Percentiles rank a stretch among this genome's conserved stretches.
Conservation (phyloP, 352 stramenopile species). For the Phytophthora ohioensis region DNA sequence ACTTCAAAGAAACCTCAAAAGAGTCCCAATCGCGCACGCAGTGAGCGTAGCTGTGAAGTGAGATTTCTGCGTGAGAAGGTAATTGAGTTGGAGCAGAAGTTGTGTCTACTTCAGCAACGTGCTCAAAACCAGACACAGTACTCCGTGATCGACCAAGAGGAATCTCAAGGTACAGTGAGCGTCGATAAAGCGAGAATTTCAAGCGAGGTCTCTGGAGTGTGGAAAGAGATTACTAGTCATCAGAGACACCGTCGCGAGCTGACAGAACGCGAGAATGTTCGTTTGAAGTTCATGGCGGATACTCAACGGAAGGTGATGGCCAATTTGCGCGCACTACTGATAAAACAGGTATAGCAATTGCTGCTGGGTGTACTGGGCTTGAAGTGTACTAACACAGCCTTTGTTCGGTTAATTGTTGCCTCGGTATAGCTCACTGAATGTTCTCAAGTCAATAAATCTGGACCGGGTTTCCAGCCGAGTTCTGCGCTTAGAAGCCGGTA, state of each 20-base stretch:
- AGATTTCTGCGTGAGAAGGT: slow-evolving; percentile 36
- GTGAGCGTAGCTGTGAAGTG: slow-evolving; percentile 39
- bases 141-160: no score
- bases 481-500: slow-evolving; percentile 1
- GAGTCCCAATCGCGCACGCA: slow-evolving; percentile 32
- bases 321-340: slow-evolving; percentile 9
- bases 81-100: slow-evolving; percentile 29
- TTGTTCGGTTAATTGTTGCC: not conserved
- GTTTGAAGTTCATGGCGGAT: slow-evolving; percentile 48
- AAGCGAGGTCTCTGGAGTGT: not conserved
- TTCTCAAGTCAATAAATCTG: slow-evolving; percentile 2
- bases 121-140: no score
- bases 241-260: slow-evolving; percentile 39
- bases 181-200: not conserved
- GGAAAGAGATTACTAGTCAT: slow-evolving; percentile 27
- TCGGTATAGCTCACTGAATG: slow-evolving; percentile 16
- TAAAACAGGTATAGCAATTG: slow-evolving; percentile 12
- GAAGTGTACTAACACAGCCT: no score
- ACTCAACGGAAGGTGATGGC: slow-evolving; percentile 18
- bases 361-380: no score
- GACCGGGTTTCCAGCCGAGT: no score
- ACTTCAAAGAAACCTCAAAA: slow-evolving; percentile 8
- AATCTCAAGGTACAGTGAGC: no score
- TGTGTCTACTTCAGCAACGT: slow-evolving; percentile 13
- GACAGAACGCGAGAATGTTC: slow-evolving; percentile 42